phyloP scores from a whole-genome alignment of 169 alveolate genomes.

The Plasmodium relictum region DNA sequence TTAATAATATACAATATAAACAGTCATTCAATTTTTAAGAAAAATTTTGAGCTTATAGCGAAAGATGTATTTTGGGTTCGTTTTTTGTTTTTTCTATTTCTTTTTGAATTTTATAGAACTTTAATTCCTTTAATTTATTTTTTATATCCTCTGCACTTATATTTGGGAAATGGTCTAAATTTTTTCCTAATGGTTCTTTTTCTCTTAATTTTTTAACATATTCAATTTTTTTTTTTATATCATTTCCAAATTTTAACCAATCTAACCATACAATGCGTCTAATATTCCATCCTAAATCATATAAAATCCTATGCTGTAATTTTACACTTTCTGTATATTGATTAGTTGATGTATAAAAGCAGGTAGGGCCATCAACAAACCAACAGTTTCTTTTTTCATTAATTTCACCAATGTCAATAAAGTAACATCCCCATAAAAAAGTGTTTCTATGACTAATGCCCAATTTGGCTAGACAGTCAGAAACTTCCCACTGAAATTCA shows the following conservation, averaged over 20 bases:
- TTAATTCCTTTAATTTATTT: conserved; percentile 62
- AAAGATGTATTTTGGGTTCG: no score
- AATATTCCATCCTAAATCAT: conserved; percentile 89
- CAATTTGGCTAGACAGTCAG: conserved; percentile 83
- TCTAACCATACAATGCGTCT: conserved; percentile 87
- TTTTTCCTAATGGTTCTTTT: conserved; percentile 76
- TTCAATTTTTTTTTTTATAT: conserved; percentile 71
- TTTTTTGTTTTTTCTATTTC: no score
- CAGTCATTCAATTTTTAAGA: no score
- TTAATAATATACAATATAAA: no score
- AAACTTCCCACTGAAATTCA: conserved; percentile 90
- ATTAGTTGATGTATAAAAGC: conserved; percentile 85
- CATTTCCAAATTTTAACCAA: conserved; percentile 81
- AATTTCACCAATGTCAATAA: conserved; percentile 89
- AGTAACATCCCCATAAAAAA: conserved; percentile 89
- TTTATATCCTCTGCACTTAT: conserved; percentile 69
- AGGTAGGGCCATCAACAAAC: conserved; percentile 90
- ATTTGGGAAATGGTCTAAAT: conserved; percentile 39
- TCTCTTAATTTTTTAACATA: conserved; percentile 78
- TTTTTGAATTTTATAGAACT: conserved; percentile 46
- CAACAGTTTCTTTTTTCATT: conserved; percentile 87
- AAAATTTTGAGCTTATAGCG: no score
- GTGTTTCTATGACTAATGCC: conserved; percentile 88
- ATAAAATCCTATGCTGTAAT: conserved; percentile 87
- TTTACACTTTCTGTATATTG: conserved; percentile 84